Base-by-base conservation (phyloP, 208 protist genomes). In the Leishmania turanica region DNA sequence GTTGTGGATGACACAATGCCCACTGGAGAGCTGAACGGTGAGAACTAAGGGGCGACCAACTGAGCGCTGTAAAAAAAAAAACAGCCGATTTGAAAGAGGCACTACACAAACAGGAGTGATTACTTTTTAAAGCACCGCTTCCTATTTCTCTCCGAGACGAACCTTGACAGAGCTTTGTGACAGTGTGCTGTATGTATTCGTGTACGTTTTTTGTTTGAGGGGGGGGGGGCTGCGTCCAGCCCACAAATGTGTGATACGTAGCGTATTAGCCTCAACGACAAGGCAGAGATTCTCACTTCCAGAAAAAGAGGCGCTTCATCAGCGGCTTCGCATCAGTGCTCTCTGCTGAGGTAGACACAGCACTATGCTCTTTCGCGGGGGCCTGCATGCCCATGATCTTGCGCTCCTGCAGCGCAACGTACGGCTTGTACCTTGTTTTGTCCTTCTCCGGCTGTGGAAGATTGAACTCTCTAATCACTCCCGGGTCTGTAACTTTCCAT, bases 261-360 rank as follows among this genome's bases (percentile, higher is more conserved):
- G 42, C 37, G 21, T 72, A 37, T 1, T 31, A 51, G n/a, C 73
- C 42, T 47, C n/a, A n/a, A 68, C 40, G 65, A n/a, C 56, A 72
- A 45, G 31, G 68, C n/a, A n/a, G 21, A 49, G 8, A 65, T 17
- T 11, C 15, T 89, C 85, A 97, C 80, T 96, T 84, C 95, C 95
- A 97, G 74, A 97, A 97, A 78, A 97, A 97, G 62, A 97, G 85
- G 6, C 93, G 82, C 82, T 95, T 97, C 84, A 95, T 90, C 78
- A 97, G 82, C 3, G 95, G 95, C 81, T 97, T 97, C 2, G 81
- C 54, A 47, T 87, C 78, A 21, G 73, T 53, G 9, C 88, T 73
- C 66, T 79, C 82, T 3, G 49, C 68, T 13, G 75, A 24, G 3
- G 79, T 19, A 42, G 72, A 47, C 62, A 71, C 31, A 21, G 40